Evolutionary conservation across 1,284 basidiomycete genomes (phyloP).

Genomic region (Tilletia walkeri): DNA sequence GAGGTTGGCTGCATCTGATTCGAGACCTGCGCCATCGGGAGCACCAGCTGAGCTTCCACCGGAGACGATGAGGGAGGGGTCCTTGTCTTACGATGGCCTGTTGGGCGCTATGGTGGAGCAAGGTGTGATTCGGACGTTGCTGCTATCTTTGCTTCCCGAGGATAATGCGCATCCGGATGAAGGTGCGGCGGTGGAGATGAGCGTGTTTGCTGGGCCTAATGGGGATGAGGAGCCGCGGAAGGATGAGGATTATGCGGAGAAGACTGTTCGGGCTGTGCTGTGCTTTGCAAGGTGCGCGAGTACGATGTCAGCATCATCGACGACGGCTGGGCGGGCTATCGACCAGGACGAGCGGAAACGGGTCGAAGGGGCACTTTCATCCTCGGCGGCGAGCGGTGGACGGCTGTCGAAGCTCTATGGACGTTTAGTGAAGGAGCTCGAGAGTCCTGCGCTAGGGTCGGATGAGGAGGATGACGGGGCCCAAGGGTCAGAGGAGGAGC

Average conservation of each 20-base stretch:
- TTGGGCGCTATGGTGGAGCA: constrained; percentile 47
- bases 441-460: constrained; percentile 16
- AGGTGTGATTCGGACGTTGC: constrained; percentile 42
- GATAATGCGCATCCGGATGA: constrained; percentile 19
- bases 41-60: constrained; percentile 53
- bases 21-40: constrained; percentile 25
- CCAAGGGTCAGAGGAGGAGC: constrained; percentile 12
- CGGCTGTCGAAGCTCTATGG: constrained; percentile 53
- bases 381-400: neutral
- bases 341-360: constrained; percentile 42
- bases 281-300: constrained; percentile 32
- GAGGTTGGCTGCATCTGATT: neutral
- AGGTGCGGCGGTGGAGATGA: constrained; percentile 23
- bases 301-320: no score
- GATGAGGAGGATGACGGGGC: neutral
- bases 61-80: constrained; percentile 32
- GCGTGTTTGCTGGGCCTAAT: constrained; percentile 63
- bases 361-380: constrained; percentile 28
- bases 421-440: constrained; percentile 50
- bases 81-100: constrained; percentile 41
- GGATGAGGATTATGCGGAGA: constrained; percentile 80
- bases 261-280: constrained; percentile 65
- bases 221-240: constrained; percentile 64
- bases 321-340: no score
- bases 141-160: constrained; percentile 37